Conservation (phyloP, 441 rosid genomes). For the Mallotus japonicus region DNA sequence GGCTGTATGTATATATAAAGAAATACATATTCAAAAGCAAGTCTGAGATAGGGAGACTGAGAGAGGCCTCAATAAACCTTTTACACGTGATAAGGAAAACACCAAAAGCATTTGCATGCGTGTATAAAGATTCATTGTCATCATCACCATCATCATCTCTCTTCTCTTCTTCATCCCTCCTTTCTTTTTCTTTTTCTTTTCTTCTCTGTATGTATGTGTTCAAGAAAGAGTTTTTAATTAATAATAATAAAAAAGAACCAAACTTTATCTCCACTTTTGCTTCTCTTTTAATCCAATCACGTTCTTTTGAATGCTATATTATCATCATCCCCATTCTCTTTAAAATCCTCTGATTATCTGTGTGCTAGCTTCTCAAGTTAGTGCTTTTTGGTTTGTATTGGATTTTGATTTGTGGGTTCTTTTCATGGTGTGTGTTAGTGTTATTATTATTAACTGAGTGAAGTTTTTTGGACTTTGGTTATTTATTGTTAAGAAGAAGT, state of each 20-base stretch:
- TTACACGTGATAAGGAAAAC: slow-evolving; percentile 96
- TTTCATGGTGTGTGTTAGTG: background rate
- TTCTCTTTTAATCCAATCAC: slow-evolving; percentile 23
- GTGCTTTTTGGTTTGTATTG: background rate
- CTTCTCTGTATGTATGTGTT: background rate
- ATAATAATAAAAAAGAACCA: background rate
- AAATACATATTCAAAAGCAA: slow-evolving; percentile 2
- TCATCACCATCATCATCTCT: slow-evolving; percentile 36
- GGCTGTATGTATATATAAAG: too few relatives aligned
- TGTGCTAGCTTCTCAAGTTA: background rate
- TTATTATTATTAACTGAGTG: slow-evolving; percentile 11
- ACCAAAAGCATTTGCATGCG: slow-evolving; percentile 94
- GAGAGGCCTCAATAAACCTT: slow-evolving; percentile 34
- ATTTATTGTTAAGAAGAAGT: slow-evolving; percentile 12
- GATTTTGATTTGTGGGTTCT: background rate
- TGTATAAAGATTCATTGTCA: slow-evolving; percentile 69
- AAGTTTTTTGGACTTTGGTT: slow-evolving; percentile 15
- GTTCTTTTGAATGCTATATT: slow-evolving; percentile 11
- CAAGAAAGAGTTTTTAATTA: background rate
- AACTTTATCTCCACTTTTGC: slow-evolving; percentile 24
- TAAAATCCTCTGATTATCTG: background rate
- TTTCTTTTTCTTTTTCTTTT: slow-evolving; percentile 16
- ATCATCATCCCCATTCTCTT: background rate
- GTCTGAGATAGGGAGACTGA: background rate
- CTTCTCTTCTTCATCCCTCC: background rate